Evolutionary conservation across 2,329 filamentous ascomycete genomes (phyloP).

Genomic region (Colletotrichum kahawae): DNA sequence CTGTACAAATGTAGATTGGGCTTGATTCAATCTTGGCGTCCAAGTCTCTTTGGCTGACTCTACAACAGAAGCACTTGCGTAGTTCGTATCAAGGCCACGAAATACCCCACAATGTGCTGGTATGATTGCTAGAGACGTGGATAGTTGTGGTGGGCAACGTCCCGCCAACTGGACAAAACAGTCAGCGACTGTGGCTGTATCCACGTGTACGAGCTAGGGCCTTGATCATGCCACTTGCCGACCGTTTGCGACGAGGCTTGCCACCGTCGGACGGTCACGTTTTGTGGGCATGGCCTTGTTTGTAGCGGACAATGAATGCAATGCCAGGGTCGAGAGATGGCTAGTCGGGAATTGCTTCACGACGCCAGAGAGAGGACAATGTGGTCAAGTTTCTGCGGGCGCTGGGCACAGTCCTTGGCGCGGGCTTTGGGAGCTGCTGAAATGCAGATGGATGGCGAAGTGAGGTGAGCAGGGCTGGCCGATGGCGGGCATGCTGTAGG

Average conservation of each 20-base stretch:
- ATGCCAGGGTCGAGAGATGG: not conserved
- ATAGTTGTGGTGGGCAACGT: not conserved
- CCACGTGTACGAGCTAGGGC: not conserved
- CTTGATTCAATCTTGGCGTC: not conserved
- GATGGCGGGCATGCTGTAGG: not conserved
- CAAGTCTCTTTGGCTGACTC: not conserved
- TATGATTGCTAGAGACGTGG: not conserved
- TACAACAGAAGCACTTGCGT: not conserved
- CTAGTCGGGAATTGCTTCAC: not conserved
- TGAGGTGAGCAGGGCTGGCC: not conserved
- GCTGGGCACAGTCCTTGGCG: not conserved
- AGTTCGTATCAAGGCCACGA: not conserved
- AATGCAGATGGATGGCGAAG: not conserved
- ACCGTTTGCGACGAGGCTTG: conserved; percentile 17
- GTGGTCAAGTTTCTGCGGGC: not conserved
- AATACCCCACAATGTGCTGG: not conserved
- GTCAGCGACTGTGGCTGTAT: not conserved
- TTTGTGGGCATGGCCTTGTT: not conserved
- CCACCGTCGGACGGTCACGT: not conserved
- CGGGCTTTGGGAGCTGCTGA: not conserved
- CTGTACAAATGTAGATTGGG: not conserved
- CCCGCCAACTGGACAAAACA: not conserved
- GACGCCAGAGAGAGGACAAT: not conserved
- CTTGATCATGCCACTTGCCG: not conserved
- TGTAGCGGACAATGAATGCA: not conserved